A percentile compares a stretch with the other conserved stretches of the same genome.
Evolutionary conservation across 139 green algal genomes (phyloP).

Genomic region (Chlamydomonas schloesseri): DNA sequence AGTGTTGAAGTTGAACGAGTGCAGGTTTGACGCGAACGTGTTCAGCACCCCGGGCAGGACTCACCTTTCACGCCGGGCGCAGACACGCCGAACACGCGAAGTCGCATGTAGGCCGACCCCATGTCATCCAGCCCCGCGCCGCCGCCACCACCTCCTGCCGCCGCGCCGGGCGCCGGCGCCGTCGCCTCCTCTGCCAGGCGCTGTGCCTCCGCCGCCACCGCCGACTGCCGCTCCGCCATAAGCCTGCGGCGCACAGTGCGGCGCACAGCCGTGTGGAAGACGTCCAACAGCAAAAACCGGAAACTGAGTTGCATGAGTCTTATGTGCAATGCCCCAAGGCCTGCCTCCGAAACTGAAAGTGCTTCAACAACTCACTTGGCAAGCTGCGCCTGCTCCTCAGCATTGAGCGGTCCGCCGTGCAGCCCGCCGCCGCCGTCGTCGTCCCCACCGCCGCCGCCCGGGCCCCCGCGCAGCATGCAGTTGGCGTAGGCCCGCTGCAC

Average conservation of each 20-base stretch:
- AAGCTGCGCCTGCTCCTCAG: constrained; percentile 8
- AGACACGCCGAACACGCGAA: constrained; percentile 17
- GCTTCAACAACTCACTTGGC: neutral
- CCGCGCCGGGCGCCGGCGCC: neutral
- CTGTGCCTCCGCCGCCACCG: constrained; percentile 16
- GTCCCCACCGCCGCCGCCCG: neutral
- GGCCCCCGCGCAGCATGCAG: constrained; percentile 7
- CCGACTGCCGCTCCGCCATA: neutral
- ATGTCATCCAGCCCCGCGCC: neutral
- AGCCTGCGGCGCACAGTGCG: neutral
- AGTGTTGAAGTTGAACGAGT: too few species aligned
- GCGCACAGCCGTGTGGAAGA: neutral
- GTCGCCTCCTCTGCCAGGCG: neutral
- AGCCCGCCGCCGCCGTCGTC: constrained; percentile 9
- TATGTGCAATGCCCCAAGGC: too few species aligned
- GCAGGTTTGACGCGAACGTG: too few species aligned
- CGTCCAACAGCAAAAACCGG: neutral
- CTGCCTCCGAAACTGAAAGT: too few species aligned
- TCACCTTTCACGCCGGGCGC: neutral
- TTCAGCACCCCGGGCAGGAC: neutral
- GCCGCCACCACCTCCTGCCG: neutral
- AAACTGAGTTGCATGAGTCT: too few species aligned
- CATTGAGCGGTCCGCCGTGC: neutral
- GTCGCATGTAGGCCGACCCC: constrained; percentile 3
- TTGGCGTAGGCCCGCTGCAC: constrained; percentile 46